Percentiles rank a stretch among this genome's conserved stretches.
Evolutionary conservation across 371 early-diverging fungal species (phyloP).

Genomic region (Mucor sp.): DNA sequence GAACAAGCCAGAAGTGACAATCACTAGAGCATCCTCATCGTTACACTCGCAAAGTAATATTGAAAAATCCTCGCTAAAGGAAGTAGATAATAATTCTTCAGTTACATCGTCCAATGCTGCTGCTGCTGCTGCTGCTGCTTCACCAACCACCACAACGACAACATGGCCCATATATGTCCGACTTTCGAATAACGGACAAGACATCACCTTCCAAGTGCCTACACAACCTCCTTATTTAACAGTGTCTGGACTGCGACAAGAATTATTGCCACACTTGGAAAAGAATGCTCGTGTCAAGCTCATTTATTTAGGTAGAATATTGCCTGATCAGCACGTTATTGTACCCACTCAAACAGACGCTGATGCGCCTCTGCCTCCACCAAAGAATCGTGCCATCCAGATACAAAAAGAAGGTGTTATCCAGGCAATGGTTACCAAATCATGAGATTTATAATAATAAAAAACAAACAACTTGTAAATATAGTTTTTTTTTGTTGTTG

Average conservation of each 20-base stretch:
- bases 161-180: constrained; percentile 26
- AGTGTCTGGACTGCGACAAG: constrained; percentile 11
- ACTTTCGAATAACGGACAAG: constrained; percentile 25
- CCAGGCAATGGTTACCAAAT: constrained; percentile 20
- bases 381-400: constrained; percentile 13
- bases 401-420: constrained; percentile 29
- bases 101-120: not conserved
- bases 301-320: constrained; percentile 23
- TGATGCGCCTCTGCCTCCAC: constrained; percentile 15
- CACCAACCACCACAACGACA: not conserved
- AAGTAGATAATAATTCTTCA: not conserved
- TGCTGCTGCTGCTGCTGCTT: not conserved
- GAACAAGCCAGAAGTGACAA: constrained; percentile 4
- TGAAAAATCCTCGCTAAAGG: constrained; percentile 3
- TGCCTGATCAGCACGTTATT: constrained; percentile 20
- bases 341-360: constrained; percentile 16
- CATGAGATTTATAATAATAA: not conserved
- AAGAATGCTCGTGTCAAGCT: constrained; percentile 16
- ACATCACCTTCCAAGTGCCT: constrained; percentile 20
- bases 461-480: not conserved
- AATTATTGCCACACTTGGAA: constrained; percentile 17
- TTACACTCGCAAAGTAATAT: constrained; percentile 11
- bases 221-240: constrained; percentile 24
- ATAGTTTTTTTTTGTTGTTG: not conserved
- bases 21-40: constrained; percentile 8